These are phyloP conservation scores for Penstemon eatonii DNA, from an alignment of 257 asterid species.

Conservation along the genomic window DNA sequence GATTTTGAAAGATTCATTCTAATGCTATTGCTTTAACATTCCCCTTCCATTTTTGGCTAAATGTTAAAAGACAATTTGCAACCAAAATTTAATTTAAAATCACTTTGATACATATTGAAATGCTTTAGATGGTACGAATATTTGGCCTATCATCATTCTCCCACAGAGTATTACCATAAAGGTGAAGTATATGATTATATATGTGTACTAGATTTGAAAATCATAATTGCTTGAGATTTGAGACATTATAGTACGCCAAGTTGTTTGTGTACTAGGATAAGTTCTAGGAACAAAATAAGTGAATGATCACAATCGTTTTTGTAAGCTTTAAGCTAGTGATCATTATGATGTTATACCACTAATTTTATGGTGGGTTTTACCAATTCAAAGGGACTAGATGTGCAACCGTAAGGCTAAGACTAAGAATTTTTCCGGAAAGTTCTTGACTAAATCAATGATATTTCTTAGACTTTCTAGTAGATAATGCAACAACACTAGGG, in stretches of 20 bases:
- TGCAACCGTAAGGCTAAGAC: no score
- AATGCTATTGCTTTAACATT: constrained; percentile 5
- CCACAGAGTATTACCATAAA: constrained; percentile 20
- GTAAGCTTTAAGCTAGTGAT: constrained; percentile 4
- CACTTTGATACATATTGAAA: constrained; percentile 26
- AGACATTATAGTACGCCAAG: constrained; percentile 16
- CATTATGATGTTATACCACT: background rate
- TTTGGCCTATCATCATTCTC: constrained; percentile 19
- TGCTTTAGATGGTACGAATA: constrained; percentile 28
- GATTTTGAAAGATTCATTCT: constrained; percentile 14
- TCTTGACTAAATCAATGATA: no score
- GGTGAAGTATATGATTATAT: background rate
- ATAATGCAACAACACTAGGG: no score
- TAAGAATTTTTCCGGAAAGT: no score
- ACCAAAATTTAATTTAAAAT: constrained; percentile 7
- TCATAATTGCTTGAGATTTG: constrained; percentile 20
- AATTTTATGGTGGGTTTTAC: background rate
- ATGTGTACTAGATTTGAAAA: background rate
- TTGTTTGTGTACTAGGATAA: constrained; percentile 18
- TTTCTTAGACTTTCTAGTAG: no score
- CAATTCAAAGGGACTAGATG: background rate
- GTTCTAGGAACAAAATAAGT: constrained; percentile 14
- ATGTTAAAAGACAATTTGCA: constrained; percentile 41
- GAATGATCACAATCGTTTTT: background rate
- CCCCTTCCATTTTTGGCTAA: constrained; percentile 37